phyloP scores from a whole-genome alignment of 495 filamentous ascomycete species.

The Neurospora tetraspora region DNA sequence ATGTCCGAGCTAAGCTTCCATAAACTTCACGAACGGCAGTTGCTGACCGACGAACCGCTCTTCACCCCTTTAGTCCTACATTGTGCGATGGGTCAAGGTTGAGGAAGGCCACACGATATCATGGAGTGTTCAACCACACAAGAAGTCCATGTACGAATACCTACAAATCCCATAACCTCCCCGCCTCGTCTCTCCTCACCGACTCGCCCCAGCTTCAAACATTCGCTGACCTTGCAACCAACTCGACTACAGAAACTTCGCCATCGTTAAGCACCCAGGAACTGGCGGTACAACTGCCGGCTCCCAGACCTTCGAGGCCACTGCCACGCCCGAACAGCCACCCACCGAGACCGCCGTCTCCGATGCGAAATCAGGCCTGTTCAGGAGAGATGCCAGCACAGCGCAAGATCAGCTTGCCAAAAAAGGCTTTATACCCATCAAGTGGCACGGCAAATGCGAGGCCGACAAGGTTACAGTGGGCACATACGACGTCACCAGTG shows the following conservation, averaged over 20 bases:
- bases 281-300: constrained; percentile 47
- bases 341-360: constrained; percentile 33
- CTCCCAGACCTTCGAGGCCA: constrained; percentile 36
- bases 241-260: constrained; percentile 61
- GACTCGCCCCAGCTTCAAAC: neutral
- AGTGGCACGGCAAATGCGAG: constrained; percentile 91
- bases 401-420: constrained; percentile 72
- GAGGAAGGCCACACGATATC: constrained; percentile 84
- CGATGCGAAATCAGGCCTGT: constrained; percentile 22
- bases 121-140: constrained; percentile 95
- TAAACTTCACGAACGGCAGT: neutral
- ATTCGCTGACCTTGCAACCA: neutral
- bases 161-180: no score
- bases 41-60: neutral
- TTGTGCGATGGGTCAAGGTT: constrained; percentile 93
- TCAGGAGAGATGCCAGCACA: constrained; percentile 45
- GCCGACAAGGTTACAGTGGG: constrained; percentile 93
- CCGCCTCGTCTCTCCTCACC: no score
- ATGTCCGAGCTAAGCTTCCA: neutral
- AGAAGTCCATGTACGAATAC: constrained; percentile 68
- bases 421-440: constrained; percentile 76
- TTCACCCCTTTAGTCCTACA: constrained; percentile 61
- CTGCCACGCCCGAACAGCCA: constrained; percentile 29
- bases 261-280: constrained; percentile 92
- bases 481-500: constrained; percentile 73